Base-by-base conservation (phyloP, 1,284 basidiomycete genomes). In the Stygiomarasmius scandens region DNA sequence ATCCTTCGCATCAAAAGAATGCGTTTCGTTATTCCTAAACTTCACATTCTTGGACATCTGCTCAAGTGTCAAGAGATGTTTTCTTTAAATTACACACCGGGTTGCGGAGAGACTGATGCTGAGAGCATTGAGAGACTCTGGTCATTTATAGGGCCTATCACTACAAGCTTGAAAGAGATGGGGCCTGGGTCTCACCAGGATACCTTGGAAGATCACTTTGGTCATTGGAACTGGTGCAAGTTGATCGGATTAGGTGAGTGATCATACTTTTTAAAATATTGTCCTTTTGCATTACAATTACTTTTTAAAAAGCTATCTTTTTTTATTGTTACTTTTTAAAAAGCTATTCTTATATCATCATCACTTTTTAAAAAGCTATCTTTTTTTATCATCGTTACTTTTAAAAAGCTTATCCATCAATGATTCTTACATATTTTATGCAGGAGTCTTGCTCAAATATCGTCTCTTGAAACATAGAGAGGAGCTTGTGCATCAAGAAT, bases 21-120 rank as follows among this genome's bases (percentile, higher is more conserved):
- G 49, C 36, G 3, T 10, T 52, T 52, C 34, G 23, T 52, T 12
- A 38, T 52, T n/a, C 32, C 48, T 9, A 71, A 71, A 27, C 63
- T 69, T 45, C 69, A 71, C 49, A 59, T 63, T 2, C 59, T 54
- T 2, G 61, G 59, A 1, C 70, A 71, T 49, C 56, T 62, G 2
- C 49, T 49, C 0, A 16, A 45, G 0, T 71, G 69, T 46, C 64
- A 63, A 63, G 61, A 16, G 5, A 8, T 1, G 3, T 45, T 25
- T 45, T 10, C 38, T 1, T 20, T 53, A 12, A 53, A 53, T 23
- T 53, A 43, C 20, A 45, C 41, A 1, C 23, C 12, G 5, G 55
- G 55, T 12, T 49, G 29, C 2, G 55, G 55, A n/a, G 25, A 36
- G 23, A 52, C 38, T 19, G 55, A 51, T 25, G 55, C 19, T 46